Percentiles rank a stretch among this genome's conserved stretches.
Evolutionary conservation across 1,139 yeast genomes (phyloP).

Genomic region (Wickerhamiella infanticola): DNA sequence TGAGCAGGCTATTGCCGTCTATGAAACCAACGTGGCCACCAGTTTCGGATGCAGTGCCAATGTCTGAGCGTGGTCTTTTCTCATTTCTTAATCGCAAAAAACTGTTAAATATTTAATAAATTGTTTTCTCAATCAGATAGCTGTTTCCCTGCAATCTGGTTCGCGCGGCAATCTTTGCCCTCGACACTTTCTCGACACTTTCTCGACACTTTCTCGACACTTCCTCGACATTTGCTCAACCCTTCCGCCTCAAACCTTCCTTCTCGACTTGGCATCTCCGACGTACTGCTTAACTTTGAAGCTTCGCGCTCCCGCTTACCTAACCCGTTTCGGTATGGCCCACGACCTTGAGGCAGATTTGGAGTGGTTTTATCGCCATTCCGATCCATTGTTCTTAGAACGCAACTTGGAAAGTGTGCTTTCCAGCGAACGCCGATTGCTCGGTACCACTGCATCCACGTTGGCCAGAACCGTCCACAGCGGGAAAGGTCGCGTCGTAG

Average conservation of each 20-base stretch:
- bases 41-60: not conserved
- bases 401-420: not conserved
- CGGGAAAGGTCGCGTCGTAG: not conserved
- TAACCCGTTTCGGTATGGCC: not conserved
- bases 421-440: not conserved
- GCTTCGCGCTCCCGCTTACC: too few relatives aligned
- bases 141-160: too few relatives aligned
- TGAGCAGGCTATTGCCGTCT: slow-evolving; percentile 9
- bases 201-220: too few relatives aligned
- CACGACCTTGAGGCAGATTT: not conserved
- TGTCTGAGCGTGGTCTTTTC: not conserved
- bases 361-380: not conserved
- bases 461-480: not conserved
- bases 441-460: not conserved
- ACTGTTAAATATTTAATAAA: too few relatives aligned
- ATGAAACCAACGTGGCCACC: not conserved
- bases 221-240: too few relatives aligned
- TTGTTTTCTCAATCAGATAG: too few relatives aligned
- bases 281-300: too few relatives aligned
- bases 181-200: too few relatives aligned
- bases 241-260: too few relatives aligned
- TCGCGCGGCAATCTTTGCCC: too few relatives aligned
- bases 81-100: too few relatives aligned
- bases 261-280: too few relatives aligned
- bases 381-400: not conserved